phyloP scores from a whole-genome alignment of 768 basidiomycete genomes.

The Pulveroboletus sp. region DNA sequence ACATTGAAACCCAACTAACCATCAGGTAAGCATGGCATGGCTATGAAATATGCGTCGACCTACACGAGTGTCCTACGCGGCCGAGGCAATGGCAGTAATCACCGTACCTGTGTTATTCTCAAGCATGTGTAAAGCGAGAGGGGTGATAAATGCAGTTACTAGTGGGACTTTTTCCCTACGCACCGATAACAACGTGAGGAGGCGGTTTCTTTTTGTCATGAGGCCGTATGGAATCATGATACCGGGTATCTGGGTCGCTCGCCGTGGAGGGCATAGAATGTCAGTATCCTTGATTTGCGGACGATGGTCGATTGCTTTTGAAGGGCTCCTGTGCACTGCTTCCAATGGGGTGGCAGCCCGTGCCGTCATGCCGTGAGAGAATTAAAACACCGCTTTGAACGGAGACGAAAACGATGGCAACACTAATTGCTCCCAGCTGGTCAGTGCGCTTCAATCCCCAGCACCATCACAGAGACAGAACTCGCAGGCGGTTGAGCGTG shows the following conservation, averaged over 20 bases:
- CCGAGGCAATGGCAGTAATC: conserved; percentile 1
- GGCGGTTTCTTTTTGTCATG: neutral
- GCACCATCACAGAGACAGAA: conserved; percentile 39
- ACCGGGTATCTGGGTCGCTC: neutral
- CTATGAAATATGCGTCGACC: conserved; percentile 12
- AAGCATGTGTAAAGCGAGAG: neutral
- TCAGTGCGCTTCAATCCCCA: conserved; percentile 35
- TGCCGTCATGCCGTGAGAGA: conserved; percentile 27
- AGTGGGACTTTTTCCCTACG: conserved; percentile 4
- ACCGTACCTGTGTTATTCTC: conserved; percentile 7
- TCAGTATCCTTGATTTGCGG: conserved; percentile 5
- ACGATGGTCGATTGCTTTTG: conserved; percentile 21
- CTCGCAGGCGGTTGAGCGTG: conserved; percentile 37
- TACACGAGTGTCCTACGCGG: conserved; percentile 9
- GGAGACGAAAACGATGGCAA: conserved; percentile 28
- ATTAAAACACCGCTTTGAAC: conserved; percentile 24
- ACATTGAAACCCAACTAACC: conserved; percentile 38
- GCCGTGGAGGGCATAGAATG: conserved; percentile 1
- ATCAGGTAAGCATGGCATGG: conserved; percentile 32
- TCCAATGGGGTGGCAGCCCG: conserved; percentile 8
- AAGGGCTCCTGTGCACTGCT: conserved; percentile 23
- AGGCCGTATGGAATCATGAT: neutral
- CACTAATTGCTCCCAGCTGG: conserved; percentile 26
- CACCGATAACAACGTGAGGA: neutral
- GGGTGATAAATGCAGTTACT: neutral